phyloP scores from a whole-genome alignment of 208 protist species.

The Tritrichomonas musculus region DNA sequence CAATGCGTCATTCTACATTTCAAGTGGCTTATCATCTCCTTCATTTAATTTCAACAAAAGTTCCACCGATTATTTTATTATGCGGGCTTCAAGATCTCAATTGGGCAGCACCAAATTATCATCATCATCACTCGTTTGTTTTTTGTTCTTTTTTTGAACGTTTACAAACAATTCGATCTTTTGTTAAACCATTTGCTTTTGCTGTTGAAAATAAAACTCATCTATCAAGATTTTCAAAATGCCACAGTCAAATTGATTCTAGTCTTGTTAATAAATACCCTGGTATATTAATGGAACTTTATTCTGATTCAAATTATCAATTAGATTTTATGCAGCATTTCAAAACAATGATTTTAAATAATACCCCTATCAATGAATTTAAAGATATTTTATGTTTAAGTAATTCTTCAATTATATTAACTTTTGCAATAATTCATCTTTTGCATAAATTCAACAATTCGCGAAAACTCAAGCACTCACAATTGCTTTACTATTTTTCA shows the following conservation, averaged over 20 bases:
- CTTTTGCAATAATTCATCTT: background rate
- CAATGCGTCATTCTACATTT: background rate
- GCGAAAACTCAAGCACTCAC: background rate
- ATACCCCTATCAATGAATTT: background rate
- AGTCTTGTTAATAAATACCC: background rate
- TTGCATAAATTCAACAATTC: background rate
- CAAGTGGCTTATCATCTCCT: background rate
- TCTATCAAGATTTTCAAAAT: background rate
- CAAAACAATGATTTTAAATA: background rate
- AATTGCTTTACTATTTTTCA: background rate
- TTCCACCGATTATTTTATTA: slow-evolving; percentile 9
- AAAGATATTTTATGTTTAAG: background rate
- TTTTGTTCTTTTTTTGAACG: slow-evolving; percentile 20
- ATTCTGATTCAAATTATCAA: background rate
- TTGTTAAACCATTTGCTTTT: background rate
- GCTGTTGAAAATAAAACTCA: no score
- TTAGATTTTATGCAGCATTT: background rate
- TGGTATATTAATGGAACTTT: background rate
- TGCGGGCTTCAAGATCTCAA: background rate
- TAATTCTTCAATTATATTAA: background rate
- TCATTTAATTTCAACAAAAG: background rate
- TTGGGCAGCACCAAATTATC: background rate
- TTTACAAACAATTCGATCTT: background rate
- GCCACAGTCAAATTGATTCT: background rate
- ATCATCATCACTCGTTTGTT: background rate